These are phyloP conservation scores for Peterozyma toletana DNA, from an alignment of 805 yeast species.

Conservation along the genomic window DNA sequence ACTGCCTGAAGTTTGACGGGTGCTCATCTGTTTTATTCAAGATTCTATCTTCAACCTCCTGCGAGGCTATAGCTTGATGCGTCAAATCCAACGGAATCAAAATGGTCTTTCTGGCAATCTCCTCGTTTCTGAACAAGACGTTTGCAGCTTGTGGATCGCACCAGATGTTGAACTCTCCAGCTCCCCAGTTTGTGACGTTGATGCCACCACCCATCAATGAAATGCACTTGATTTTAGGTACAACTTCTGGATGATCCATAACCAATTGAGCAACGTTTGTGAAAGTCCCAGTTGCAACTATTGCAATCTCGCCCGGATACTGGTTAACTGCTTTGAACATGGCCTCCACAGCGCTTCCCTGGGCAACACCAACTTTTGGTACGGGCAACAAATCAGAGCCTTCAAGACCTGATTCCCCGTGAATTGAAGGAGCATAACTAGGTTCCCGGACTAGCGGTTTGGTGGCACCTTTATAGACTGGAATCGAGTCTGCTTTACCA, in stretches of 20 bases:
- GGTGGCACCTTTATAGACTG: constrained; percentile 61
- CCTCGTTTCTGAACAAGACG: constrained; percentile 39
- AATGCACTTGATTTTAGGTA: constrained; percentile 21
- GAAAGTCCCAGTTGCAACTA: constrained; percentile 33
- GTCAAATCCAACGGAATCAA: constrained; percentile 67
- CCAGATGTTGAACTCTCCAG: constrained; percentile 71
- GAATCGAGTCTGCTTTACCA: constrained; percentile 36
- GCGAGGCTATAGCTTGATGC: constrained; percentile 51
- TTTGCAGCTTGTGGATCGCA: constrained; percentile 75
- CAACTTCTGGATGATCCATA: constrained; percentile 22
- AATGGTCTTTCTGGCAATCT: constrained; percentile 39
- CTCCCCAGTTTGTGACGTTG: constrained; percentile 25
- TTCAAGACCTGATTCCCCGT: constrained; percentile 71
- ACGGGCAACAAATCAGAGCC: constrained; percentile 59
- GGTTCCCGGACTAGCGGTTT: constrained; percentile 48
- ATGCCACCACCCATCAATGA: constrained; percentile 36
- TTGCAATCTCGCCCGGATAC: constrained; percentile 21
- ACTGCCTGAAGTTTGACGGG: constrained; percentile 38
- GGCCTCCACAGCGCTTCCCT: constrained; percentile 19
- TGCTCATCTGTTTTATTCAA: constrained; percentile 18
- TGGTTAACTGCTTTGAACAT: constrained; percentile 19
- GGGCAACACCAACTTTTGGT: constrained; percentile 24
- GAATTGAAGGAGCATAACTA: constrained; percentile 53
- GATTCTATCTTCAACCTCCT: constrained; percentile 29
- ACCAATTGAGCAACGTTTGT: constrained; percentile 30